phyloP scores from a whole-genome alignment of 2,329 filamentous ascomycete genomes.

The Lecanicillium sp. region DNA sequence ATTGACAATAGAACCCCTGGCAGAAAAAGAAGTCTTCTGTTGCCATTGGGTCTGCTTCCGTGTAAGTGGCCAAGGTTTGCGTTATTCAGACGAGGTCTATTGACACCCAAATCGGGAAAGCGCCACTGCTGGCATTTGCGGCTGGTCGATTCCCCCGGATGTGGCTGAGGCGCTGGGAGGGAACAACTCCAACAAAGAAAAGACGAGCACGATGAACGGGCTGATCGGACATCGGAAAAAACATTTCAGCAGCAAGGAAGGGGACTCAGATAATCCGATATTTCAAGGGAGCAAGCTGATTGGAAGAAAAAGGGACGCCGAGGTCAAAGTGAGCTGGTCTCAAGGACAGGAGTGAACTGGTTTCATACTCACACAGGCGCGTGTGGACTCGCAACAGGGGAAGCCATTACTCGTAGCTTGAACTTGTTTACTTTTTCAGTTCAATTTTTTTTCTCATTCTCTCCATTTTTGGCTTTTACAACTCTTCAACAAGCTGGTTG shows the following conservation, averaged over 20 bases:
- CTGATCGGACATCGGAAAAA: neutral
- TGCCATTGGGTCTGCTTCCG: neutral
- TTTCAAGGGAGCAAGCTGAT: no score
- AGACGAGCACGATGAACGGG: neutral
- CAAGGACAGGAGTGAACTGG: conserved; percentile 1
- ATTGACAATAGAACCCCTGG: neutral
- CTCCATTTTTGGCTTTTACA: neutral
- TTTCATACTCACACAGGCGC: neutral
- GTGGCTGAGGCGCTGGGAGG: neutral
- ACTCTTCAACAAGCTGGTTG: neutral
- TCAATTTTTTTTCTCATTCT: neutral
- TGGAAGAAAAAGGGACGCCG: neutral
- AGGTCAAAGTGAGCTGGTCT: neutral
- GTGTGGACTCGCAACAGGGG: neutral
- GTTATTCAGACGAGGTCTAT: no score
- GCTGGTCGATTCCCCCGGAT: neutral
- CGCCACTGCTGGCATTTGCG: neutral
- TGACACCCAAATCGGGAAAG: conserved; percentile 10
- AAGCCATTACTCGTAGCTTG: no score
- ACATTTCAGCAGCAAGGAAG: no score
- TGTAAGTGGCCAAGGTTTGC: conserved; percentile 2
- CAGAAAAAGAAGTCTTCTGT: neutral
- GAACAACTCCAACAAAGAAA: no score
- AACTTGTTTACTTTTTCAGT: no score
- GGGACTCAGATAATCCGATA: no score